phyloP scores from a whole-genome alignment of 352 stramenopile species.

The Elongisporangium prolatum region DNA sequence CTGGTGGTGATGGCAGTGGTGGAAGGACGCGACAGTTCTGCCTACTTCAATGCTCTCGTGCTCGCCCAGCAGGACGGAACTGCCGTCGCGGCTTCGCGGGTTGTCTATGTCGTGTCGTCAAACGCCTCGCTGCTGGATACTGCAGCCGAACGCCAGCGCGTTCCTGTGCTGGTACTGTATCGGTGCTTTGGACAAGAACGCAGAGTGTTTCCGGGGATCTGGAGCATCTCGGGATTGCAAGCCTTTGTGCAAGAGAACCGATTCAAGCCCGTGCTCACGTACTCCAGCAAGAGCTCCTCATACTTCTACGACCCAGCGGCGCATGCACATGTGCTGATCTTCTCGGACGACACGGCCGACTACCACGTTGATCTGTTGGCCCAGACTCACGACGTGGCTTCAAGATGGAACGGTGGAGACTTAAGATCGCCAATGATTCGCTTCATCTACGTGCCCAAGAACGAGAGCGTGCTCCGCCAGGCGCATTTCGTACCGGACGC shows the following conservation, averaged over 20 bases:
- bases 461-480: conserved; percentile 17
- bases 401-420: conserved; percentile 5
- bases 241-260: conserved; percentile 27
- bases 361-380: conserved; percentile 14
- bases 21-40: conserved; percentile 22
- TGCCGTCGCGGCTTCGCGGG: conserved; percentile 11
- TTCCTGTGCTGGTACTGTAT: conserved; percentile 24
- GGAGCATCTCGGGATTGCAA: conserved; percentile 19
- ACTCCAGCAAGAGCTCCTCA: conserved; percentile 10
- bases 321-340: conserved; percentile 28
- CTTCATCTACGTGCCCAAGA: conserved; percentile 23
- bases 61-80: conserved; percentile 25
- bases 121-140: conserved; percentile 16
- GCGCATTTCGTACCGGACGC: conserved; percentile 21
- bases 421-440: conserved; percentile 10
- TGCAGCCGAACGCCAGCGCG: conserved; percentile 3
- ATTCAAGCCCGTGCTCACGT: conserved; percentile 28
- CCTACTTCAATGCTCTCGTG: conserved; percentile 24
- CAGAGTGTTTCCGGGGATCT: conserved; percentile 12
- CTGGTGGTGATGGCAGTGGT: conserved; percentile 34
- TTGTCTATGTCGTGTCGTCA: conserved; percentile 17
- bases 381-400: conserved; percentile 11
- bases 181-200: conserved; percentile 22
- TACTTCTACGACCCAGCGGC: conserved; percentile 27
- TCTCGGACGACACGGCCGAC: conserved; percentile 14